Base-by-base conservation (phyloP, 75 land plant species). In the Azolla pinnata region DNA sequence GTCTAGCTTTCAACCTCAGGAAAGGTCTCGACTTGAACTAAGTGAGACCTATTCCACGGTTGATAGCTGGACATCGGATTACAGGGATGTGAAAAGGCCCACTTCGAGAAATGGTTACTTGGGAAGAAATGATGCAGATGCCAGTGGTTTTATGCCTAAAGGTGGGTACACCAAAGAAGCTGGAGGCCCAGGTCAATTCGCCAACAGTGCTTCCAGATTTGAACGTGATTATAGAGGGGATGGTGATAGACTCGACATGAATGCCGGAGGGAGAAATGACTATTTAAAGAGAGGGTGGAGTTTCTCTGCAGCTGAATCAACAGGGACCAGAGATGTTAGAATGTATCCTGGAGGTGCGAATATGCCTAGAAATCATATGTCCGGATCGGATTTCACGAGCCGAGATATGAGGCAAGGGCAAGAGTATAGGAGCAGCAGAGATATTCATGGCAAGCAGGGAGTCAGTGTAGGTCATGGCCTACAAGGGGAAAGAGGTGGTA, bases 1-100 rank as follows among this genome's bases (percentile, higher is more conserved):
- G 49, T 64, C 60, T 45, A 74, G 64, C 44, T 54, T 80, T 16
- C 60, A 14, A 46, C n/a, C 17, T 2, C 49, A 46, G 4, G 49
- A 46, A 17, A 46, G 49, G n/a, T 18, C 17, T 2, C 42, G 14
- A 38, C 49, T 18, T 18, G 49, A 46, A 46, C n/a, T 18, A 46
- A 46, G 21, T 17, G 17, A 4, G n/a, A 23, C 23, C 4, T 46
- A 2, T 14, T 23, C n/a, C 23, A 46, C 2, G 49, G 12, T 2
- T 18, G 49, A 23, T 17, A 46, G 14, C 17, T 46, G 49, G 49
- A 18, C 49, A 4, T 4, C 17, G 49, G 14, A 46, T 46, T 23
- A 23, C 4, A 46, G 14, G 3, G 49, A 46, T 46, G 3, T 4
- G 3, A 46, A 23, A 23, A 18, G 49, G 2, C 49, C 49, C 12